Percentiles rank a stretch among this genome's conserved stretches.
These are phyloP conservation scores for Ophiostoma pallidulum DNA, from an alignment of 2,329 filamentous ascomycete species.

Conservation along the genomic window DNA sequence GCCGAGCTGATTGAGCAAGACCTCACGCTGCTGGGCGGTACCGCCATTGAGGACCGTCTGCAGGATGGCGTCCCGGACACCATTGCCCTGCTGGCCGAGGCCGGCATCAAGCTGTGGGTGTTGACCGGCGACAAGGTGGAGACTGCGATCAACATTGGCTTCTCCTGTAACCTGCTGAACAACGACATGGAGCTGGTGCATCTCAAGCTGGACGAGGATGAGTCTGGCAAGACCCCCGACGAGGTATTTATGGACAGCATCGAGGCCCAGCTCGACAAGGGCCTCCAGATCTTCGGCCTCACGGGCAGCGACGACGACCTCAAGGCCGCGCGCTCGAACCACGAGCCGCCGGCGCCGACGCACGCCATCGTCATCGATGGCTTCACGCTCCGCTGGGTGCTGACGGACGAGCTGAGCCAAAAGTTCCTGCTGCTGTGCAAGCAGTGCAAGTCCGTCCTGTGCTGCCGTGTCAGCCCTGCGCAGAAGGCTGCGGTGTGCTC, in stretches of 20 bases:
- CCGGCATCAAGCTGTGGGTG: conserved; percentile 98
- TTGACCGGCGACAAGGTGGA: conserved; percentile 97
- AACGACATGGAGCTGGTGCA: conserved; percentile 97
- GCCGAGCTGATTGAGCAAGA: conserved; percentile 88
- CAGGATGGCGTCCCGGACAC: conserved; percentile 97
- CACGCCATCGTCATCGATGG: conserved; percentile 94
- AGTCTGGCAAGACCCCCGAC: conserved; percentile 37
- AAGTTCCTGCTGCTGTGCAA: conserved; percentile 95
- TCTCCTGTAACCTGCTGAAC: conserved; percentile 93
- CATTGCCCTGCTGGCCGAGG: conserved; percentile 79
- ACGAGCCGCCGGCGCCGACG: conserved; percentile 76
- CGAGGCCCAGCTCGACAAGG: conserved; percentile 62
- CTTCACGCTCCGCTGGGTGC: conserved; percentile 80
- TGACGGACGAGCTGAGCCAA: conserved; percentile 73
- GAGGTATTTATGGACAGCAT: conserved; percentile 47
- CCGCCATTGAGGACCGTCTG: conserved; percentile 91
- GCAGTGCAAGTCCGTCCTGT: conserved; percentile 91
- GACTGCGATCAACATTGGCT: conserved; percentile 98
- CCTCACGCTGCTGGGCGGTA: conserved; percentile 79
- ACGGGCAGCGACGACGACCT: conserved; percentile 82
- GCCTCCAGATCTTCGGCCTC: conserved; percentile 64
- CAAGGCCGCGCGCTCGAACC: conserved; percentile 65
- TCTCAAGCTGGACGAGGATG: conserved; percentile 73
- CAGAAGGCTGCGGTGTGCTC: conserved; percentile 96
- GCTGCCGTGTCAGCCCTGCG: conserved; percentile 91